Conservation (phyloP, 768 basidiomycete genomes). For the Auriculariales sp. region DNA sequence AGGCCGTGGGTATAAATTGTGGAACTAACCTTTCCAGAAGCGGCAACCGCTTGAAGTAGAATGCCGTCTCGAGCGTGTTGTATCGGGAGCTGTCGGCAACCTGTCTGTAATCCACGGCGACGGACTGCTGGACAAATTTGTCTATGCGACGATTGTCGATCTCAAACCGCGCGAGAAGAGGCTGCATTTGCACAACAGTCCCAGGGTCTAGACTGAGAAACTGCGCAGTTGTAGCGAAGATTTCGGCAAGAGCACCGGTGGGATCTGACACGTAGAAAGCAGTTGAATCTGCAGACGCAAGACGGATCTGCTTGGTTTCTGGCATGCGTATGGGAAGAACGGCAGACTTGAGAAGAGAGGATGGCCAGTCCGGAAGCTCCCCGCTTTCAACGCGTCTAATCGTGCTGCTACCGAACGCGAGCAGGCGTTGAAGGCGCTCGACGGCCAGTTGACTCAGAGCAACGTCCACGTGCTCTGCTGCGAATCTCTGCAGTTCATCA, state of each 20-base stretch:
- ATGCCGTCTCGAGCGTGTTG: neutral
- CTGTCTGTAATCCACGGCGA: neutral
- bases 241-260: neutral
- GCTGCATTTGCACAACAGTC: neutral
- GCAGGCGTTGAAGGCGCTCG: neutral
- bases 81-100: neutral
- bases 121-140: neutral
- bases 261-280: neutral
- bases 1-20: too few relatives aligned
- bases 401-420: neutral
- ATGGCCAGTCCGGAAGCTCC: neutral
- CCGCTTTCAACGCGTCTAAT: neutral
- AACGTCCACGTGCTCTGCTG: neutral
- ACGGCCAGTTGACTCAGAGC: neutral
- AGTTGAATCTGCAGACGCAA: neutral
- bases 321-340: neutral
- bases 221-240: neutral
- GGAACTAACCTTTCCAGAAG: neutral
- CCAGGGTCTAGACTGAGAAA: neutral
- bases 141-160: neutral
- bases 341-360: neutral
- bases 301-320: neutral
- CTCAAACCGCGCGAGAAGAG: neutral
- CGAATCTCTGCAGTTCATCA: conserved; percentile 8
- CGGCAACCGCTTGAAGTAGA: neutral